Percentiles rank a stretch among this genome's conserved stretches.
phyloP scores from a whole-genome alignment of 2,329 filamentous ascomycete genomes.

The Aureobasidium sp. region DNA sequence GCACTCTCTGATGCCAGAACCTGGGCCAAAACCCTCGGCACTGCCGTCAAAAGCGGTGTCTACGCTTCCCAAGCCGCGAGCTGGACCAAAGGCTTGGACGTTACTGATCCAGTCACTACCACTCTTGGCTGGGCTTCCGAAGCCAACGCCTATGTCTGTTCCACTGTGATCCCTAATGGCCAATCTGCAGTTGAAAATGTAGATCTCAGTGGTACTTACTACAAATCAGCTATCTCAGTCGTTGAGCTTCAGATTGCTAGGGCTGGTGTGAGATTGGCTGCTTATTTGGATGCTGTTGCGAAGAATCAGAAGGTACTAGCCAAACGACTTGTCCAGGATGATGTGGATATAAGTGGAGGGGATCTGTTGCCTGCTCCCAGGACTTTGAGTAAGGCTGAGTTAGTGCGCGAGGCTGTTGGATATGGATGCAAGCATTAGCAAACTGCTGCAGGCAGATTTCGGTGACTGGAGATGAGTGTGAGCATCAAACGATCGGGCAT shows the following conservation, averaged over 20 bases:
- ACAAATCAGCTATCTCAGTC: slow-evolving; percentile 40
- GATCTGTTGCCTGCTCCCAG: slow-evolving; percentile 25
- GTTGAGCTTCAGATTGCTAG: slow-evolving; percentile 50
- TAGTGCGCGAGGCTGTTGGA: slow-evolving; percentile 29
- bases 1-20: slow-evolving; percentile 39
- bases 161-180: slow-evolving; percentile 45
- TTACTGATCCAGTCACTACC: slow-evolving; percentile 38
- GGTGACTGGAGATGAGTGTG: no score
- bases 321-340: background rate
- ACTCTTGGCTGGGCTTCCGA: slow-evolving; percentile 49
- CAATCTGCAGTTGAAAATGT: slow-evolving; percentile 37
- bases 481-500: no score
- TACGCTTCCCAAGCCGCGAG: slow-evolving; percentile 35
- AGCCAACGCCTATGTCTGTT: slow-evolving; percentile 48
- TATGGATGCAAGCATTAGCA: slow-evolving; percentile 27
- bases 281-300: slow-evolving; percentile 40
- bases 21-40: slow-evolving; percentile 43
- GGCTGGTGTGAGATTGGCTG: slow-evolving; percentile 41
- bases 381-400: slow-evolving; percentile 28
- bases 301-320: slow-evolving; percentile 15
- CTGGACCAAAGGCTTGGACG: slow-evolving; percentile 44
- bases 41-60: slow-evolving; percentile 42
- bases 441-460: no score
- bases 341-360: slow-evolving; percentile 22
- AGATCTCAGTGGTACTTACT: slow-evolving; percentile 40